Evolutionary conservation across 441 rosid genomes (phyloP).

Genomic region (Corymbia calophylla): DNA sequence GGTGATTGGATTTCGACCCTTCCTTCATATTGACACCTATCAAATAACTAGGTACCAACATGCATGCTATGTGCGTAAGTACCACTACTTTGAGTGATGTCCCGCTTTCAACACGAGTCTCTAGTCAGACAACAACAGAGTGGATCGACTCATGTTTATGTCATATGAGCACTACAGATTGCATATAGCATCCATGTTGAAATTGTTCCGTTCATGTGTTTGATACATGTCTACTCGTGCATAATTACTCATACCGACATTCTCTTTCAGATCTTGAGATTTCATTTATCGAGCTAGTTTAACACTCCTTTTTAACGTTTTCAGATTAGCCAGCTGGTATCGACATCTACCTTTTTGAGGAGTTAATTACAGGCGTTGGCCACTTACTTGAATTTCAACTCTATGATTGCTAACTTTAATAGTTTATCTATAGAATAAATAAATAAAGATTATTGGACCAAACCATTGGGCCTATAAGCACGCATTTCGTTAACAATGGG

Average conservation of each 20-base stretch:
- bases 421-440: not conserved
- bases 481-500: not conserved
- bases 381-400: not conserved
- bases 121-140: not conserved
- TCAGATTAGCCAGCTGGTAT: not conserved
- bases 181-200: not conserved
- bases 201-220: not conserved
- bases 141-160: not conserved
- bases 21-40: not conserved
- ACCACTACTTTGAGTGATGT: not conserved
- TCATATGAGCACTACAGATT: fast-evolving
- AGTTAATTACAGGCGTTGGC: not conserved
- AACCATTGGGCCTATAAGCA: not conserved
- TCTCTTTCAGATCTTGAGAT: not conserved
- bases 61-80: not conserved
- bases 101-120: not conserved
- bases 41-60: not conserved
- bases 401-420: not conserved
- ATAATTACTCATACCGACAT: not conserved
- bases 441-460: not conserved
- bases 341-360: not conserved
- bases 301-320: not conserved
- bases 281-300: not conserved
- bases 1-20: not conserved
- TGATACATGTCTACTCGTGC: not conserved